Conservation (phyloP, 2,329 filamentous ascomycete species). For the Colletotrichum viniferum region DNA sequence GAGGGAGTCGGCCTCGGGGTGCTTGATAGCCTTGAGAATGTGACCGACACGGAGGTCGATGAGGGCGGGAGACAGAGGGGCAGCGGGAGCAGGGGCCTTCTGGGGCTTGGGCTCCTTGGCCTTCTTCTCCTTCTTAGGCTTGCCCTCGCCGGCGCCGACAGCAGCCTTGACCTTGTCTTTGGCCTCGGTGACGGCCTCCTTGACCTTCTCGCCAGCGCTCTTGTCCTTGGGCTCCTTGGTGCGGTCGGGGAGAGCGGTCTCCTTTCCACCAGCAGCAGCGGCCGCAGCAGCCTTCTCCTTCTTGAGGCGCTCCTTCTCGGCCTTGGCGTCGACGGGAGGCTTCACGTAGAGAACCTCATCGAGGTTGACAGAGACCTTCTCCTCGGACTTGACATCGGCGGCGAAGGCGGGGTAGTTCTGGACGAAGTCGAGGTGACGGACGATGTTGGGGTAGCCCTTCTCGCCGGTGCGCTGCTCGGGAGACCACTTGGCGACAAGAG, state of each 20-base stretch:
- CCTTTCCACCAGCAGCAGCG: constrained; percentile 49
- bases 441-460: constrained; percentile 87
- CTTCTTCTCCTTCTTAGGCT: constrained; percentile 86
- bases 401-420: constrained; percentile 83
- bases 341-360: constrained; percentile 86
- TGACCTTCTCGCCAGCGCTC: constrained; percentile 53
- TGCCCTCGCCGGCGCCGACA: constrained; percentile 37
- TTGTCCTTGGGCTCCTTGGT: constrained; percentile 68
- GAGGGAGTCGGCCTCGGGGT: constrained; percentile 95
- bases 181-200: constrained; percentile 48
- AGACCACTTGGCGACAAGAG: constrained; percentile 78
- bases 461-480: constrained; percentile 88
- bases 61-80: constrained; percentile 79
- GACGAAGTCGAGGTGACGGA: constrained; percentile 91
- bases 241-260: constrained; percentile 60
- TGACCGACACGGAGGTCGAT: constrained; percentile 97
- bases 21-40: constrained; percentile 93
- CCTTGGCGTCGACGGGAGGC: constrained; percentile 87
- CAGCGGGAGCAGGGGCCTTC: constrained; percentile 70
- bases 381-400: constrained; percentile 69
- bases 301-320: constrained; percentile 95
- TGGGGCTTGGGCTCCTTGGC: constrained; percentile 81
- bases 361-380: constrained; percentile 80
- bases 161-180: constrained; percentile 54
- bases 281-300: constrained; percentile 85